A percentile compares a stretch with the other conserved stretches of the same genome.
These are phyloP conservation scores for Boletus pseudo-olivaceus DNA, from an alignment of 768 basidiomycete species.

Conservation along the genomic window DNA sequence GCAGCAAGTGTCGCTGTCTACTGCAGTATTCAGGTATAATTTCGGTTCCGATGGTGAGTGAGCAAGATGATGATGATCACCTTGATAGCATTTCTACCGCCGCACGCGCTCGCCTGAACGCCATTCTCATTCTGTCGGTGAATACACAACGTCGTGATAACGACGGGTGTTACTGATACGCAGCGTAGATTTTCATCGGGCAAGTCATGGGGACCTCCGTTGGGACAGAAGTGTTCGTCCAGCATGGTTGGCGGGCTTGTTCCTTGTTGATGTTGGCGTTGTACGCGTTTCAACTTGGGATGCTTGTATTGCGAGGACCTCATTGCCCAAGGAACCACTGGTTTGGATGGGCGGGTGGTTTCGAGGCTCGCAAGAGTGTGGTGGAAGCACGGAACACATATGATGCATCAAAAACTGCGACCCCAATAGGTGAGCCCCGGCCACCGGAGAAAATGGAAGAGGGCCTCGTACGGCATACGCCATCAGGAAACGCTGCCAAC, in stretches of 20 bases:
- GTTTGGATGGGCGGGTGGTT: conserved; percentile 63
- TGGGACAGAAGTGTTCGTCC: conserved; percentile 66
- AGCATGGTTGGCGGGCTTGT: conserved; percentile 66
- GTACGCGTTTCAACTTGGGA: conserved; percentile 49
- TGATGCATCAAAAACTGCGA: neutral
- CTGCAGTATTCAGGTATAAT: conserved; percentile 53
- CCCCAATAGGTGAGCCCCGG: neutral
- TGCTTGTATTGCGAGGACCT: conserved; percentile 67
- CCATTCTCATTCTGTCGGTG: conserved; percentile 69
- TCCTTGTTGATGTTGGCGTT: conserved; percentile 60
- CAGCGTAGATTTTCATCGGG: conserved; percentile 57
- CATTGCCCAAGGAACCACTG: conserved; percentile 48
- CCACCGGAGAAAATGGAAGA: conserved; percentile 8
- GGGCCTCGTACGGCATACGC: neutral
- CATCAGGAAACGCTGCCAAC: neutral
- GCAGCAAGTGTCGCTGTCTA: conserved; percentile 64
- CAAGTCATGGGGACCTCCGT: conserved; percentile 82
- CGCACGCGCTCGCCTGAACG: conserved; percentile 72
- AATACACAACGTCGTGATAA: conserved; percentile 11
- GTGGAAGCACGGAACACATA: conserved; percentile 17
- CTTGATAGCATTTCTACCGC: conserved; percentile 31
- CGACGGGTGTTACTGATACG: neutral
- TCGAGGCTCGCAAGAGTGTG: conserved; percentile 40
- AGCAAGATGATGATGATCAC: conserved; percentile 7
- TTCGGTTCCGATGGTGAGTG: neutral